Conservation (phyloP, 257 asterid species). For the Prunella vulgaris region DNA sequence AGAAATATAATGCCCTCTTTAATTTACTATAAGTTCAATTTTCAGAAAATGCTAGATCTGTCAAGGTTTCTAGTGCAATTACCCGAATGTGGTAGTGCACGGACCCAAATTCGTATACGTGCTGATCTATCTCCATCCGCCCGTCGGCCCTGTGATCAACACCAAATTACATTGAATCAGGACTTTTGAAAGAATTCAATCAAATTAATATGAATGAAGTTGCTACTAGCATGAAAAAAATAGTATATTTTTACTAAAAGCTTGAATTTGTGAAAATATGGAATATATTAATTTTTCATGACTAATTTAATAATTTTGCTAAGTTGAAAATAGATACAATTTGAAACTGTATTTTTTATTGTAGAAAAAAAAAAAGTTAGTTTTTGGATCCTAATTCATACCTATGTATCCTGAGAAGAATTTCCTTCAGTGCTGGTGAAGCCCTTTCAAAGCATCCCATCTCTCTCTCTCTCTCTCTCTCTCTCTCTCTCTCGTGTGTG, state of each 20-base stretch:
- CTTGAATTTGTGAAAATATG: too few relatives aligned
- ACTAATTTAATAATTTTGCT: too few relatives aligned
- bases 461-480: constrained; percentile 4
- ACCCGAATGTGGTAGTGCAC: constrained; percentile 84
- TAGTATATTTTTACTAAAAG: too few relatives aligned
- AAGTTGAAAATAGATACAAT: too few relatives aligned
- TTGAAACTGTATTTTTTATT: too few relatives aligned
- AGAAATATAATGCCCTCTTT: background rate
- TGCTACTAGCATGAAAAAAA: too few relatives aligned
- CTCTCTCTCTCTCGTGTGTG: background rate
- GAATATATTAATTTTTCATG: too few relatives aligned
- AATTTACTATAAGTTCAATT: background rate
- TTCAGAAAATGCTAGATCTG: background rate
- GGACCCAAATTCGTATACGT: constrained; percentile 77
- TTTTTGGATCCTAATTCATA: constrained; percentile 16
- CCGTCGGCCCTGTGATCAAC: constrained; percentile 43
- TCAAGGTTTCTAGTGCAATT: background rate
- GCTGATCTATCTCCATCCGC: constrained; percentile 66
- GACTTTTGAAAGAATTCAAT: too few relatives aligned
- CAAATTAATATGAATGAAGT: too few relatives aligned
- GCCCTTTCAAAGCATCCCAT: constrained; percentile 83
- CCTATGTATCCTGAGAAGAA: constrained; percentile 73
- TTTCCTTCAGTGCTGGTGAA: constrained; percentile 77
- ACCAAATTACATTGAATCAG: background rate
- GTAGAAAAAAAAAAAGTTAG: too few relatives aligned